These are phyloP conservation scores for Tritrichomonas foetus DNA, from an alignment of 208 protist species.

Conservation along the genomic window DNA sequence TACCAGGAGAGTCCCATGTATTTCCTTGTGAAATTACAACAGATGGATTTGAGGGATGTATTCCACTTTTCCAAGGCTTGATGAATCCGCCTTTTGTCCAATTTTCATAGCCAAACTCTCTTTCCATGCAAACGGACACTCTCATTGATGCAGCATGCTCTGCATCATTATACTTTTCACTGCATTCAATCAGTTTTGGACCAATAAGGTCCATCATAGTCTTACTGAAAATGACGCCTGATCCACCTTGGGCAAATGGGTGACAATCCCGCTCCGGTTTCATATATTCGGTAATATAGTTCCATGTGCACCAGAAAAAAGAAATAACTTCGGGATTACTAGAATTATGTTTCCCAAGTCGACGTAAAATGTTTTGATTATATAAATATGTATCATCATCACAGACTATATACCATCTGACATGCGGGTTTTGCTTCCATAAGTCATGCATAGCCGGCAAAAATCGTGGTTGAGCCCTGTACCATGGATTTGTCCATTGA, in stretches of 20 bases:
- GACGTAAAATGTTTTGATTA: neutral
- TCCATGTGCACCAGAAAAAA: neutral
- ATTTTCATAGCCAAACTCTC: neutral
- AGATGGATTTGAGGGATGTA: neutral
- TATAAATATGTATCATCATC: constrained; percentile 34
- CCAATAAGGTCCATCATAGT: constrained; percentile 9
- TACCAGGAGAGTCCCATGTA: neutral
- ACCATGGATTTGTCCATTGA: neutral
- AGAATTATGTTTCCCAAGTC: neutral
- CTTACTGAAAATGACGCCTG: neutral
- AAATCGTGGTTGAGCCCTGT: neutral
- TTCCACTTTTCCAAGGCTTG: neutral
- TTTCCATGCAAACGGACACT: neutral
- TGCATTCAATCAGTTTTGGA: neutral
- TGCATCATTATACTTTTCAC: neutral
- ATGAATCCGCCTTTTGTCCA: neutral
- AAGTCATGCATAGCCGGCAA: neutral
- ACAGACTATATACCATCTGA: neutral
- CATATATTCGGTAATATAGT: neutral
- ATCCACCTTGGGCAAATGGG: neutral
- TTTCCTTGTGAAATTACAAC: neutral
- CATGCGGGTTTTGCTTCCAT: neutral
- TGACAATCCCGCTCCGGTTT: neutral
- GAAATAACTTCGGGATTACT: neutral
- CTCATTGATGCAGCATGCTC: constrained; percentile 27